These are phyloP conservation scores for Hypseocharis bilobata DNA, from an alignment of 441 rosid genomes.

Conservation along the genomic window DNA sequence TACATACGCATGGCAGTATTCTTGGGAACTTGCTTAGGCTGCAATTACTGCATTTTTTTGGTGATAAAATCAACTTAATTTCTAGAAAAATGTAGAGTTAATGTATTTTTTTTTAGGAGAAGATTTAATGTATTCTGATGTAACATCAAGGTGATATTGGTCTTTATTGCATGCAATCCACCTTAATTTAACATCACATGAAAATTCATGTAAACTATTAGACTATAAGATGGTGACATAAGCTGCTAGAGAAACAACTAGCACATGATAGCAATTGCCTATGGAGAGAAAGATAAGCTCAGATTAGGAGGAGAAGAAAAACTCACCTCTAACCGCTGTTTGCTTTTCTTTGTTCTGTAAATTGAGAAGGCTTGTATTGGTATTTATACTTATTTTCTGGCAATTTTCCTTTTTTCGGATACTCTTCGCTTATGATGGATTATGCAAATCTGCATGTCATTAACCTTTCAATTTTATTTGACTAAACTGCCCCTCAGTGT, in stretches of 20 bases:
- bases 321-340: background rate
- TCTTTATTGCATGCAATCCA: too few species aligned
- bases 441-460: background rate
- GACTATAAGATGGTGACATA: too few species aligned
- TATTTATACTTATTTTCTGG: background rate
- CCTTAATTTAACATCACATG: too few species aligned
- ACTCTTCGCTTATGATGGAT: background rate
- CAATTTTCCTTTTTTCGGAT: background rate
- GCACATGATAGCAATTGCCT: background rate
- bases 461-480: background rate
- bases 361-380: background rate
- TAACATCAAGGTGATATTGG: too few species aligned
- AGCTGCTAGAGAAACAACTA: too few species aligned
- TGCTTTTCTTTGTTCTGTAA: background rate
- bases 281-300: background rate
- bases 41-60: background rate
- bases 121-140: too few species aligned
- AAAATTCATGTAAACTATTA: too few species aligned
- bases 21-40: background rate
- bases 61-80: background rate
- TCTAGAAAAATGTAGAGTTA: slow-evolving; percentile 1
- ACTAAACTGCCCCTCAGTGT: background rate
- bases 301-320: background rate
- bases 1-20: too few species aligned
- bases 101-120: too few species aligned